Evolutionary conservation across 2,329 filamentous ascomycete genomes (phyloP).

Genomic region (Madurella mycetomatis): DNA sequence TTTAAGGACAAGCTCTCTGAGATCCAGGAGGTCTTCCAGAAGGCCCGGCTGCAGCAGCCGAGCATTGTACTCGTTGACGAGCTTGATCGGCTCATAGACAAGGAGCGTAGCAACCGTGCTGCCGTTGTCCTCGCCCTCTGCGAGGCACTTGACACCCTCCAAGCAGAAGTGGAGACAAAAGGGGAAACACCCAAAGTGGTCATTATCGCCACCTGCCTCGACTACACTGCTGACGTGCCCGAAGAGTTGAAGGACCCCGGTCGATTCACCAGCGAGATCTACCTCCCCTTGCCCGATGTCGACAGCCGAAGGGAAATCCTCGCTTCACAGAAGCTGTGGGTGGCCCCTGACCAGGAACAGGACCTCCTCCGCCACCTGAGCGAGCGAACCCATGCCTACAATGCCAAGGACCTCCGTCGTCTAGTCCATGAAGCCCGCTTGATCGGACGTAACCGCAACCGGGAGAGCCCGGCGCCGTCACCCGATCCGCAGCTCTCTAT

Average conservation of each 20-base stretch:
- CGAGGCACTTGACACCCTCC: conserved; percentile 50
- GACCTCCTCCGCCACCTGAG: conserved; percentile 57
- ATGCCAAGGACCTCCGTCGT: conserved; percentile 67
- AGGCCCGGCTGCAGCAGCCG: conserved; percentile 64
- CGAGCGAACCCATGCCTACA: conserved; percentile 81
- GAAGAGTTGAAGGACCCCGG: conserved; percentile 59
- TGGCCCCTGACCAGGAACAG: conserved; percentile 46
- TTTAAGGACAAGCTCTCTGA: conserved; percentile 52
- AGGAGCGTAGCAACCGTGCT: conserved; percentile 48
- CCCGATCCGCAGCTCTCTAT: conserved; percentile 26
- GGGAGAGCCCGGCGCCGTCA: conserved; percentile 23
- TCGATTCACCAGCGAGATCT: conserved; percentile 64
- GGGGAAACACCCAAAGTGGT: conserved; percentile 54
- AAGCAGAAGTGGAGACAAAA: conserved; percentile 34
- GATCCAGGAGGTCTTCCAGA: conserved; percentile 64
- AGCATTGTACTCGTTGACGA: conserved; percentile 77
- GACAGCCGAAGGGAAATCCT: conserved; percentile 70
- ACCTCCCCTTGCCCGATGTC: conserved; percentile 72
- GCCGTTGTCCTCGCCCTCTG: conserved; percentile 48
- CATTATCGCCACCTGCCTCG: conserved; percentile 68
- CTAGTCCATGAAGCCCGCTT: conserved; percentile 52
- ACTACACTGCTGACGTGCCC: conserved; percentile 69
- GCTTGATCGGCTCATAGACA: conserved; percentile 64
- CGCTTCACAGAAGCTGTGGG: conserved; percentile 48
- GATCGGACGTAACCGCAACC: conserved; percentile 28